A percentile compares a stretch with the other conserved stretches of the same genome.
phyloP scores from a whole-genome alignment of 305 asterid species.

The Rubia occidens region DNA sequence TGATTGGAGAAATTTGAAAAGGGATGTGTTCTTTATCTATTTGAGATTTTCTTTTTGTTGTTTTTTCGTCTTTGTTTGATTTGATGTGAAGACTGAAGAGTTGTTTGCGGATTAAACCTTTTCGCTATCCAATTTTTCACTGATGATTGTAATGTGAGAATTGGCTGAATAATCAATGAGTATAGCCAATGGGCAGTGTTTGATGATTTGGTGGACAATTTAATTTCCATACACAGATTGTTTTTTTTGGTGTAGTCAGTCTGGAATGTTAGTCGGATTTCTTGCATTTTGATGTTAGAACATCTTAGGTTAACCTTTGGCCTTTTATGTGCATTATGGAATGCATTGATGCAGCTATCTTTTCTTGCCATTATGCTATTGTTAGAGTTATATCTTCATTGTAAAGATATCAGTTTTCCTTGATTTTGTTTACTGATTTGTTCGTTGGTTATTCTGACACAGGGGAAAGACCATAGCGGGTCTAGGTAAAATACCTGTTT shows the following conservation, averaged over 20 bases:
- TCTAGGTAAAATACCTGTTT: constrained; percentile 16
- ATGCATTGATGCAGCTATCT: background rate
- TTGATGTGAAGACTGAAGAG: background rate
- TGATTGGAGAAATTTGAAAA: background rate
- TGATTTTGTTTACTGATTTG: background rate
- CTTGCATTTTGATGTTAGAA: background rate
- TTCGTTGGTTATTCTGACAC: background rate
- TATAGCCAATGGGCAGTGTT: background rate
- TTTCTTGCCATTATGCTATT: background rate
- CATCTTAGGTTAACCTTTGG: background rate
- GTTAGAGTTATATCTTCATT: background rate
- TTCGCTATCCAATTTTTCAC: background rate
- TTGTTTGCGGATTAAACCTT: background rate
- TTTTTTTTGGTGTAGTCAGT: background rate
- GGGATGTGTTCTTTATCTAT: background rate
- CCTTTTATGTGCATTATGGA: background rate
- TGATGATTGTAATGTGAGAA: constrained; percentile 1
- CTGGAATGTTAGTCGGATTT: background rate
- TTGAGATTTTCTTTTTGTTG: background rate
- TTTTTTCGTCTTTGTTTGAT: background rate
- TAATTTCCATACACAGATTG: background rate
- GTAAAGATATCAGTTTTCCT: background rate
- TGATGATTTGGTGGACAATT: background rate
- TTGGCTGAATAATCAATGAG: constrained; percentile 2
- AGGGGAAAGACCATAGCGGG: constrained; percentile 12